Base-by-base conservation (phyloP, 2,329 filamentous ascomycete genomes). In the Coniosporium tulheliwenetii region DNA sequence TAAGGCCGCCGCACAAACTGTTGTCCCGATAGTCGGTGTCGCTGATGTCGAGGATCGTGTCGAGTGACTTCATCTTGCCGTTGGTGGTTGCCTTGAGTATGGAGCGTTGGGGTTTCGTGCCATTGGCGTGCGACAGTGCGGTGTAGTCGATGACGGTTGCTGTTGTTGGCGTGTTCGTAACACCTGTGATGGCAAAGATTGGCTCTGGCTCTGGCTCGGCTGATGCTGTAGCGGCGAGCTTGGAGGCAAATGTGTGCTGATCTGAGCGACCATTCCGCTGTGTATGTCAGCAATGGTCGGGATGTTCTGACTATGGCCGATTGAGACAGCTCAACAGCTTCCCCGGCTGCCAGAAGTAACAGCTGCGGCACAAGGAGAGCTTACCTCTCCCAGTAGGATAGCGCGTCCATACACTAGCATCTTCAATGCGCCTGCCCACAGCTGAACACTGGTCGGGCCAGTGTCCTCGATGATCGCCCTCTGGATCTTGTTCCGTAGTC, bases 401-500 rank as follows among this genome's bases (percentile, higher is more conserved):
- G 52, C 47, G 15, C 60, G 52, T 8, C 58, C 51, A 3, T 48
- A 43, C 10, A 45, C 44, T 10, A 62, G 49, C 32, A 59, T 46
- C 37, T 46, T 47, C 4, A 65, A 44, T 5, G 56, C 55, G 30
- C 55, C 50, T 10, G 45, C 47, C 62, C 62, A 66, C 4, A 66
- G 49, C 33, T 62, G 54, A 10, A 59, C 55, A 30, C 50, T 52
- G 13, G 44, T 40, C 12, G 49, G 48, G 15, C 56, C 56, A 30
- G 48, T 36, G 9, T 56, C 47, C 30, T 55, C 54, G 35, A 66
- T 57, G 35, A 54, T 51, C 12, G 55, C 53, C 12, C 61, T 55
- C 48, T 65, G 60, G 12, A 65, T 51, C 41, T 57, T 60, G 45
- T 54, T 62, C n/a, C 61, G 52, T 5, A 52, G 47, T 43, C 55